Evolutionary conservation across 1,139 yeast species (phyloP).

Genomic region (Candida gigantensis): DNA sequence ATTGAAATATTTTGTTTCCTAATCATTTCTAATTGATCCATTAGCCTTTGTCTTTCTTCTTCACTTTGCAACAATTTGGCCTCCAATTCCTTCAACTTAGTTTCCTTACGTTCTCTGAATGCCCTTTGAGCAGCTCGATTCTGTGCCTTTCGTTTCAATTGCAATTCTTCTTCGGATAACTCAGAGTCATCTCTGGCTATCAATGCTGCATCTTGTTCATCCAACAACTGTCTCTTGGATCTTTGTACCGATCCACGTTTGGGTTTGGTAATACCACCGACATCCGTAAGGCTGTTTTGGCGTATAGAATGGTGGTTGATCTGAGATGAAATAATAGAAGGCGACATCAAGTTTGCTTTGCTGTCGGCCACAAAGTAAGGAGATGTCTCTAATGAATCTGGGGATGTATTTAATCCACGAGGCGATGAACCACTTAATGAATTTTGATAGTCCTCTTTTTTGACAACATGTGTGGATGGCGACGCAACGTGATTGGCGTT

Average conservation of each 20-base stretch:
- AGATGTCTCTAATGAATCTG: slow-evolving; percentile 16
- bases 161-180: slow-evolving; percentile 50
- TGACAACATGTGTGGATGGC: neutral
- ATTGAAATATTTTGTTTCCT: slow-evolving; percentile 56
- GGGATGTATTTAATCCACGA: slow-evolving; percentile 10
- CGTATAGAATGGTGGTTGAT: slow-evolving; percentile 1
- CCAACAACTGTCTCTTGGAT: slow-evolving; percentile 29
- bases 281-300: neutral
- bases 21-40: slow-evolving; percentile 54
- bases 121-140: slow-evolving; percentile 91
- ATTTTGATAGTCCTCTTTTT: neutral
- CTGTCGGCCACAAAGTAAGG: slow-evolving; percentile 4
- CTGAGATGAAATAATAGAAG: too few species aligned
- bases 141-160: slow-evolving; percentile 69
- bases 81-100: slow-evolving; percentile 68
- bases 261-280: slow-evolving; percentile 2
- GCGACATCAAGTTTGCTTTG: too few species aligned
- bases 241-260: slow-evolving; percentile 5
- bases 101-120: slow-evolving; percentile 82
- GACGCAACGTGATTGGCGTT: slow-evolving; percentile 1
- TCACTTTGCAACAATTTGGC: slow-evolving; percentile 61
- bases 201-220: slow-evolving; percentile 41
- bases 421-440: slow-evolving; percentile 16
- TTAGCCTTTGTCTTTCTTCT: slow-evolving; percentile 52
- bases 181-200: slow-evolving; percentile 43